Evolutionary conservation across 176 grass and related monocot species (phyloP).

Genomic region (Oryza coarctata): DNA sequence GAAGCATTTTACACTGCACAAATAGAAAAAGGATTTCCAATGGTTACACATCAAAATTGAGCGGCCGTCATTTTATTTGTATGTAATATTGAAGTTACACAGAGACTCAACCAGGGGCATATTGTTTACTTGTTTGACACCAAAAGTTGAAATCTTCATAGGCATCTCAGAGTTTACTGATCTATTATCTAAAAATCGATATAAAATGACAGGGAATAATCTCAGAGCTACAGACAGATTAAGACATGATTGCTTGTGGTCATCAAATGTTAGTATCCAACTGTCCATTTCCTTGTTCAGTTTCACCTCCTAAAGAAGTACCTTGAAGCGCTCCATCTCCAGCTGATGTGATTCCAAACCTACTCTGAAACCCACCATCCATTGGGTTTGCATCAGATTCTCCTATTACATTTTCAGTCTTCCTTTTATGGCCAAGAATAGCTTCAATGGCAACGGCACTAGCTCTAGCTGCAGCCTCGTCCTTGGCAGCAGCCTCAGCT

Average conservation of each 20-base stretch:
- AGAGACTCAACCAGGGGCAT: neutral
- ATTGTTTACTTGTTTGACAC: neutral
- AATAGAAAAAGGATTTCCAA: neutral
- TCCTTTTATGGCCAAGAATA: slow-evolving; percentile 65
- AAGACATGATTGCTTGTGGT: neutral
- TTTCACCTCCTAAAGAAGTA: slow-evolving; percentile 1
- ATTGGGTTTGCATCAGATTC: neutral
- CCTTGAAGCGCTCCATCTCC: slow-evolving; percentile 29
- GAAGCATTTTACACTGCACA: neutral
- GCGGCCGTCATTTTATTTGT: neutral
- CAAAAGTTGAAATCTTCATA: slow-evolving; percentile 2
- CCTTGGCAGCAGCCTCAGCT: slow-evolving; percentile 58
- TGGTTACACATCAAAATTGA: neutral
- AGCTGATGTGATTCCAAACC: slow-evolving; percentile 32
- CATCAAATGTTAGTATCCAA: slow-evolving; percentile 19
- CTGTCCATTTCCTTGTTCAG: slow-evolving; percentile 10
- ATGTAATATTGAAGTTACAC: neutral
- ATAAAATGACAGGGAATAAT: neutral
- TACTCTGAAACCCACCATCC: slow-evolving; percentile 35
- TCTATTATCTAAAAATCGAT: neutral
- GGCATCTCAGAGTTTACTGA: neutral
- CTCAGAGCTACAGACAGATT: neutral
- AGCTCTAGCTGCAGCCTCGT: slow-evolving; percentile 71
- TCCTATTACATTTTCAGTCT: slow-evolving; percentile 36
- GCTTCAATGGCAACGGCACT: slow-evolving; percentile 80